These are phyloP conservation scores for Phytophthora vignae DNA, from an alignment of 352 stramenopile species.

Conservation along the genomic window DNA sequence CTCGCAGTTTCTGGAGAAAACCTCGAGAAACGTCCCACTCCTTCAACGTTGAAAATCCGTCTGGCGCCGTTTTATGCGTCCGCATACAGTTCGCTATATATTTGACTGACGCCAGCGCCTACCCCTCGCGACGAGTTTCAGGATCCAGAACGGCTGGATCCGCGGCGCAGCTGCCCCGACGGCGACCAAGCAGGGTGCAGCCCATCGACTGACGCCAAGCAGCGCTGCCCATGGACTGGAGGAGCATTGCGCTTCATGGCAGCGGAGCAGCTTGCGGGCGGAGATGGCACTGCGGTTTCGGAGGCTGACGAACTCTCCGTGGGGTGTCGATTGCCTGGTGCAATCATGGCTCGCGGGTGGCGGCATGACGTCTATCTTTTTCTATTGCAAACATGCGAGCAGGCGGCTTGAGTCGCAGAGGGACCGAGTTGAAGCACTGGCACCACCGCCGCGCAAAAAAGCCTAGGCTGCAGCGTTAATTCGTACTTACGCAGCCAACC, in stretches of 20 bases:
- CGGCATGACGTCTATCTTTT: background rate
- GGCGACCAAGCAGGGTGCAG: background rate
- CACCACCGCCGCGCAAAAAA: background rate
- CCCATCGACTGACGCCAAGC: background rate
- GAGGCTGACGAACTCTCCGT: background rate
- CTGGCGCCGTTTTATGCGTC: background rate
- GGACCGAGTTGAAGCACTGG: background rate
- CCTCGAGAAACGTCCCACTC: conserved; percentile 1
- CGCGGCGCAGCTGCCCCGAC: background rate
- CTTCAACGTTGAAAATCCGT: conserved; percentile 5
- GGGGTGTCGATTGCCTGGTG: too few relatives aligned
- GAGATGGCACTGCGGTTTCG: background rate
- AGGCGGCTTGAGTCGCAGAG: background rate
- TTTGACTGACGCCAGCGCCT: conserved; percentile 2
- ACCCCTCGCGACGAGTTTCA: conserved; percentile 2
- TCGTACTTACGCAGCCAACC: too few relatives aligned
- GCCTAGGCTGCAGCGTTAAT: background rate
- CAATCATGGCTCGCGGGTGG: background rate
- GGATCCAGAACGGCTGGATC: conserved; percentile 9
- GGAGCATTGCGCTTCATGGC: background rate
- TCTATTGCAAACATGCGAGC: too few relatives aligned
- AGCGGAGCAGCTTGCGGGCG: background rate
- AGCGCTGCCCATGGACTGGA: background rate
- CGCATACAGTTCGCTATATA: conserved; percentile 8
- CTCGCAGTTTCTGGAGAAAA: background rate